A percentile compares a stretch with the other conserved stretches of the same genome.
phyloP scores from a whole-genome alignment of 371 early-diverging fungal genomes.

The Rhizopus delemar region DNA sequence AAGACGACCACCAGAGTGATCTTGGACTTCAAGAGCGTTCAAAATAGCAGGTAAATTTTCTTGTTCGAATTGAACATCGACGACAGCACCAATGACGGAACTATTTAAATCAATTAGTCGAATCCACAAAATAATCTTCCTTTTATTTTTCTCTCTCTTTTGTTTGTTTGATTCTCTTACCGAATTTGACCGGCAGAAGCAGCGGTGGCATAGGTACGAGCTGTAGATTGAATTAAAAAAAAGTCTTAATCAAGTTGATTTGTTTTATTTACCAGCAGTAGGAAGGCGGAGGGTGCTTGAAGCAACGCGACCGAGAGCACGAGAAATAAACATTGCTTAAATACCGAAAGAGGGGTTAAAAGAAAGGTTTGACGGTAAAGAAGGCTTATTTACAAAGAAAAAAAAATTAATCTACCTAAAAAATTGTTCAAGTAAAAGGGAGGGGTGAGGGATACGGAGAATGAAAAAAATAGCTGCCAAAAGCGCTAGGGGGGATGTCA shows the following conservation, averaged over 20 bases:
- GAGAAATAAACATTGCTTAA: slow-evolving; percentile 39
- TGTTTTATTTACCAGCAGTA: not conserved
- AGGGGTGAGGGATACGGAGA: slow-evolving; percentile 15
- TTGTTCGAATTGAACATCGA: slow-evolving; percentile 94
- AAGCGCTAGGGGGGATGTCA: slow-evolving; percentile 14
- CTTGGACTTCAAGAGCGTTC: slow-evolving; percentile 92
- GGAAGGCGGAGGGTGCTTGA: slow-evolving; percentile 34
- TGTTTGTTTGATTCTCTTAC: slow-evolving; percentile 15
- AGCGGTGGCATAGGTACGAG: slow-evolving; percentile 39
- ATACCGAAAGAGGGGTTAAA: slow-evolving; percentile 29
- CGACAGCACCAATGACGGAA: slow-evolving; percentile 94
- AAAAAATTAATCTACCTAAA: slow-evolving; percentile 3
- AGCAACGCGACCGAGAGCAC: slow-evolving; percentile 42
- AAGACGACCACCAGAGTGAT: slow-evolving; percentile 72
- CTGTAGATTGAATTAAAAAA: slow-evolving; percentile 2
- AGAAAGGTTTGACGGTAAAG: slow-evolving; percentile 13
- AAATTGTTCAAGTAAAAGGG: slow-evolving; percentile 1
- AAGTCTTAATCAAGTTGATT: too few species aligned
- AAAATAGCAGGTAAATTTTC: slow-evolving; percentile 89
- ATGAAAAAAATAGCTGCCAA: slow-evolving; percentile 5
- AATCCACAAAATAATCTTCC: slow-evolving; percentile 63
- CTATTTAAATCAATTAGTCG: slow-evolving; percentile 8
- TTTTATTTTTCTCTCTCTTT: not conserved
- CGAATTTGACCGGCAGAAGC: slow-evolving; percentile 42
- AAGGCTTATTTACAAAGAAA: slow-evolving; percentile 14